phyloP scores from a whole-genome alignment of 208 protist genomes.

The Crithidia thermophila region DNA sequence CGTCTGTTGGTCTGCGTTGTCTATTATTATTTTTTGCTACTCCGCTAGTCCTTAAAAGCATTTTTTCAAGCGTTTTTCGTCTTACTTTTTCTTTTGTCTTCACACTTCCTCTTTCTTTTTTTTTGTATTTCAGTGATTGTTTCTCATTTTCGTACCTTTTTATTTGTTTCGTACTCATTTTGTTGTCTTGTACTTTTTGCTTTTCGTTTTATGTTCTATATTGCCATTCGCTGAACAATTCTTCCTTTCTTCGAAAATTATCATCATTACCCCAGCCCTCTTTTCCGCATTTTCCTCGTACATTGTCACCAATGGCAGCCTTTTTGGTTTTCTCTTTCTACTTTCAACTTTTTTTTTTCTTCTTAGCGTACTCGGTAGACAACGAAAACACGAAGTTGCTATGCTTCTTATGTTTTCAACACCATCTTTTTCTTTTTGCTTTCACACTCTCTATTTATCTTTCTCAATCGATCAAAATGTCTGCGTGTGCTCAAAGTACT shows the following conservation, averaged over 20 bases:
- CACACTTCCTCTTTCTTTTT: not conserved
- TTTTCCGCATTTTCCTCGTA: too few species aligned
- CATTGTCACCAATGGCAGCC: too few species aligned
- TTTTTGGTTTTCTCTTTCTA: conserved; percentile 9
- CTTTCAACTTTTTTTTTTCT: not conserved
- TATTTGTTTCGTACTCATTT: not conserved
- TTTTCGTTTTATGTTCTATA: not conserved
- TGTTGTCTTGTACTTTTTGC: not conserved
- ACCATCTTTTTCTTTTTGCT: conserved; percentile 21
- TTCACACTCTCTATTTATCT: not conserved
- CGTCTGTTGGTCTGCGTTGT: too few species aligned
- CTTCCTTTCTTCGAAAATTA: too few species aligned
- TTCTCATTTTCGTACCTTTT: not conserved
- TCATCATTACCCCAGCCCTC: too few species aligned
- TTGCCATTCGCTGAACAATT: not conserved
- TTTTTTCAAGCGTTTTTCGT: conserved; percentile 8
- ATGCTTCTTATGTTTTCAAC: not conserved
- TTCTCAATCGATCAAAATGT: not conserved
- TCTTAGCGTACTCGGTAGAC: conserved; percentile 1
- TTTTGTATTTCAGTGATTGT: conserved; percentile 7
- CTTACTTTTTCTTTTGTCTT: conserved; percentile 9
- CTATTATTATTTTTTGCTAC: too few species aligned
- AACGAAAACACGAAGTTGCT: too few species aligned
- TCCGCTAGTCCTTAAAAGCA: too few species aligned
- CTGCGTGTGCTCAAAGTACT: not conserved